Evolutionary conservation across 768 basidiomycete genomes (phyloP).

Genomic region (Russula abietina): DNA sequence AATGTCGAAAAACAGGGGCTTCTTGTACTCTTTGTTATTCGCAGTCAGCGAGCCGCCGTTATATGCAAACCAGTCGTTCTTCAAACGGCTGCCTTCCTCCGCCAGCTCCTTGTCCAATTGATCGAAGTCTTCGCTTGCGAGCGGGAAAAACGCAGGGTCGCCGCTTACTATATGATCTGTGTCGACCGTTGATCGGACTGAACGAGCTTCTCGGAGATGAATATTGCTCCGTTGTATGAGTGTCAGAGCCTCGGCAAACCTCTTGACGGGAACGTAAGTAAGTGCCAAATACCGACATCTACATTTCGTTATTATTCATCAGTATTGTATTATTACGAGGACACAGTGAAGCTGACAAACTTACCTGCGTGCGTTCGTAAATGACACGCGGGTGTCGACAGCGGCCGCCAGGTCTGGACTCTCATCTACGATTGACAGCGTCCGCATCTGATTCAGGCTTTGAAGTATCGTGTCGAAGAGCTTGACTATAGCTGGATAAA

Average conservation of each 20-base stretch:
- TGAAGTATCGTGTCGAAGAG: constrained; percentile 81
- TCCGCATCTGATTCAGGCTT: constrained; percentile 77
- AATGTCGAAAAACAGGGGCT: constrained; percentile 90
- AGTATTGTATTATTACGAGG: constrained; percentile 2
- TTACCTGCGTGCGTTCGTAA: constrained; percentile 70
- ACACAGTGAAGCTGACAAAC: constrained; percentile 16
- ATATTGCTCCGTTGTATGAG: constrained; percentile 67
- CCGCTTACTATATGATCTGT: constrained; percentile 42
- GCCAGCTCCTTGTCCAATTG: constrained; percentile 48
- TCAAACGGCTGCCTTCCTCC: constrained; percentile 45
- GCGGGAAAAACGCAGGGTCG: constrained; percentile 49
- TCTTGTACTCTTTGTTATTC: constrained; percentile 53
- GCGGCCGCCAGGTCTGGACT: constrained; percentile 75
- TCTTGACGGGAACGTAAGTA: constrained; percentile 64
- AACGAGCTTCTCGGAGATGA: constrained; percentile 66
- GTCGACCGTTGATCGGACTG: constrained; percentile 44
- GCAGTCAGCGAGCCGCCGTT: constrained; percentile 55
- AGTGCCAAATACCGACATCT: constrained; percentile 75
- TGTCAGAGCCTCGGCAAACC: constrained; percentile 64
- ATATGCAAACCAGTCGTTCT: constrained; percentile 72
- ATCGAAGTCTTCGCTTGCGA: constrained; percentile 40
- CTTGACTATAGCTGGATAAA: constrained; percentile 87
- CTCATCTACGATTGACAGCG: constrained; percentile 80
- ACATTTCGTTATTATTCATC: constrained; percentile 1
- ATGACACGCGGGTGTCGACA: constrained; percentile 69